These are phyloP conservation scores for Sextonia rubra DNA, from an alignment of 164 flowering plant genomes.

Conservation along the genomic window DNA sequence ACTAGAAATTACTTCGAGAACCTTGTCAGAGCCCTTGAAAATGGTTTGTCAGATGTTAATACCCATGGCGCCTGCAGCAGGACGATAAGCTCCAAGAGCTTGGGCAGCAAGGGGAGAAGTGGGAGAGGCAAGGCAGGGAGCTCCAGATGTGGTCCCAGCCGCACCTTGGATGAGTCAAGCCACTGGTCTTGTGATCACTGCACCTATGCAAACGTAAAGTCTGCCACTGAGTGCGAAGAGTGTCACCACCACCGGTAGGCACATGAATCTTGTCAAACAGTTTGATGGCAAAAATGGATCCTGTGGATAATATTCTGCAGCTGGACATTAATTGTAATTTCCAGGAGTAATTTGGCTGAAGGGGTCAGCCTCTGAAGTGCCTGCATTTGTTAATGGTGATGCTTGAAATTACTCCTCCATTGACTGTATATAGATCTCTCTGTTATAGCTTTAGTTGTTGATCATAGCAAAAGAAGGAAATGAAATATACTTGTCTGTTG, in stretches of 20 bases:
- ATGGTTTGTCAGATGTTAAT: slow-evolving; percentile 78
- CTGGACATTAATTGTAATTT: background rate
- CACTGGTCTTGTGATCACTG: slow-evolving; percentile 85
- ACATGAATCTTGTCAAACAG: background rate
- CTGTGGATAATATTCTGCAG: background rate
- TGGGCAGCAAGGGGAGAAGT: slow-evolving; percentile 51
- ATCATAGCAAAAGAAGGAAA: background rate
- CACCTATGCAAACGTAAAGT: slow-evolving; percentile 56
- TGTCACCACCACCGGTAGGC: slow-evolving; percentile 47
- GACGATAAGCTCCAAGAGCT: slow-evolving; percentile 38
- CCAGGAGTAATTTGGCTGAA: background rate
- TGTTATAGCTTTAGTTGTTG: background rate
- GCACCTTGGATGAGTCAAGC: slow-evolving; percentile 39
- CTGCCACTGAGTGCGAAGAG: slow-evolving; percentile 50
- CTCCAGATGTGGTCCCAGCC: slow-evolving; percentile 36
- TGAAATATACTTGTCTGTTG: background rate
- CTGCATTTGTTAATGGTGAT: background rate
- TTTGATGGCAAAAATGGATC: background rate
- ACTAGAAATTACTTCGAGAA: slow-evolving; percentile 89
- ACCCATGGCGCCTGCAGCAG: slow-evolving; percentile 52
- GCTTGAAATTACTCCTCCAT: background rate
- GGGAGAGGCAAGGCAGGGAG: slow-evolving; percentile 55
- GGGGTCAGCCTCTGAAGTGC: background rate
- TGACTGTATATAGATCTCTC: background rate
- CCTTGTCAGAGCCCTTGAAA: slow-evolving; percentile 74